Percentiles rank a stretch among this genome's conserved stretches.
Evolutionary conservation across 495 filamentous ascomycete species (phyloP).

Genomic region (Penicillium pancosmium): DNA sequence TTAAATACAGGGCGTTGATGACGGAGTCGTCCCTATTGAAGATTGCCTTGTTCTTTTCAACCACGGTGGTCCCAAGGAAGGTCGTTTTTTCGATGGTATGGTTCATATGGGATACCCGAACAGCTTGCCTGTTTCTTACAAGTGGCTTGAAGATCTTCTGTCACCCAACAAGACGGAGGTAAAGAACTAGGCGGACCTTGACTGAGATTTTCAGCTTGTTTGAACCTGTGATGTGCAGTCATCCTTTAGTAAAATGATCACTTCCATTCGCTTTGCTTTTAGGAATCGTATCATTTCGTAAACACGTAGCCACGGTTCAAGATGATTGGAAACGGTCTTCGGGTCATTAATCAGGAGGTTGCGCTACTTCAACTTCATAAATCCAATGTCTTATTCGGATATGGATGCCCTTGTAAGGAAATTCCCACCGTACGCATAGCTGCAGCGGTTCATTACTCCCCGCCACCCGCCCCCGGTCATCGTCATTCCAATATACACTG

Average conservation of each 20-base stretch:
- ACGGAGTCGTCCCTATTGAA: constrained; percentile 78
- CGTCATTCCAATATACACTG: neutral
- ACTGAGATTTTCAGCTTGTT: neutral
- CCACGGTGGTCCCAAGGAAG: constrained; percentile 75
- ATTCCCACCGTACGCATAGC: neutral
- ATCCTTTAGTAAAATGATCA: neutral
- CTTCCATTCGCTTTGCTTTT: neutral
- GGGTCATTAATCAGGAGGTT: too few species aligned
- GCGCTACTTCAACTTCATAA: too few species aligned
- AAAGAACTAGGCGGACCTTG: constrained; percentile 27
- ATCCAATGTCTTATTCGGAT: neutral
- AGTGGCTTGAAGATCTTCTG: constrained; percentile 43
- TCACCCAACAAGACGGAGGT: constrained; percentile 21
- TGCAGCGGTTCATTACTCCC: neutral
- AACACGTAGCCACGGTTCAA: too few species aligned
- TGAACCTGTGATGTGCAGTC: neutral
- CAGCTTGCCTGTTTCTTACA: constrained; percentile 39
- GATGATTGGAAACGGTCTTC: too few species aligned
- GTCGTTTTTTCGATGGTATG: constrained; percentile 61
- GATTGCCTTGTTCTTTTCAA: constrained; percentile 70
- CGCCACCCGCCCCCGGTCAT: neutral
- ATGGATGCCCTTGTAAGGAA: neutral
- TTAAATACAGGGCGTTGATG: constrained; percentile 58
- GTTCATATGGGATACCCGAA: constrained; percentile 69
- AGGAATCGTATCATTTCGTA: too few species aligned